phyloP scores from a whole-genome alignment of 768 basidiomycete species.

The Tephrocybe sp. region DNA sequence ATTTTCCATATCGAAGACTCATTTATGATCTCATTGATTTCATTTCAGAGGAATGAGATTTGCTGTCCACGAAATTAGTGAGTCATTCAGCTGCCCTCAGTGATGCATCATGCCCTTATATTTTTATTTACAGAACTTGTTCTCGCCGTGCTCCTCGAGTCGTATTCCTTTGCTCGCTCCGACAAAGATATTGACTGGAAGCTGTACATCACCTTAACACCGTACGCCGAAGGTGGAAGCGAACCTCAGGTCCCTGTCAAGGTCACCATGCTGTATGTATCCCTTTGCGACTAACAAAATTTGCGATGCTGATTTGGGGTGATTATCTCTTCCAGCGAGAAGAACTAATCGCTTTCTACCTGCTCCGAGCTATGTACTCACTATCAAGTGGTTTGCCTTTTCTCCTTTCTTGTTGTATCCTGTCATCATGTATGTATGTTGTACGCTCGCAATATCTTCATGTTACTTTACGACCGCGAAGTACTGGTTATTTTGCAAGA shows the following conservation, averaged over 20 bases:
- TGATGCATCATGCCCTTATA: background rate
- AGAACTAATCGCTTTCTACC: too few species aligned
- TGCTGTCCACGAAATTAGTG: constrained; percentile 38
- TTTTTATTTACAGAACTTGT: constrained; percentile 20
- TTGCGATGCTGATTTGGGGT: background rate
- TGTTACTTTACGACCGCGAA: too few species aligned
- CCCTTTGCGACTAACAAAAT: background rate
- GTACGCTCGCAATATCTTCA: too few species aligned
- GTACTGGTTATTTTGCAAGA: too few species aligned
- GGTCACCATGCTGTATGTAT: constrained; percentile 10
- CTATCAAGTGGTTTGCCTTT: too few species aligned
- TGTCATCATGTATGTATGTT: too few species aligned
- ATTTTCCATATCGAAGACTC: too few species aligned
- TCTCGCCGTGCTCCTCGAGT: constrained; percentile 22
- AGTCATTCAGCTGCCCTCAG: constrained; percentile 4
- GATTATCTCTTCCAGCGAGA: background rate
- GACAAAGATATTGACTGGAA: constrained; percentile 25
- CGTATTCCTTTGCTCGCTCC: constrained; percentile 21
- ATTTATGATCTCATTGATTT: background rate
- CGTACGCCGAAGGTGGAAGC: constrained; percentile 19
- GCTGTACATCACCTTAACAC: constrained; percentile 23
- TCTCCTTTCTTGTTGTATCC: too few species aligned
- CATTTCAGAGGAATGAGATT: constrained; percentile 34
- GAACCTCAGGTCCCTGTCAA: constrained; percentile 18
- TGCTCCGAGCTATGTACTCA: too few species aligned